Conservation (phyloP, 331 rosid species). For the Acacia pycnantha region DNA sequence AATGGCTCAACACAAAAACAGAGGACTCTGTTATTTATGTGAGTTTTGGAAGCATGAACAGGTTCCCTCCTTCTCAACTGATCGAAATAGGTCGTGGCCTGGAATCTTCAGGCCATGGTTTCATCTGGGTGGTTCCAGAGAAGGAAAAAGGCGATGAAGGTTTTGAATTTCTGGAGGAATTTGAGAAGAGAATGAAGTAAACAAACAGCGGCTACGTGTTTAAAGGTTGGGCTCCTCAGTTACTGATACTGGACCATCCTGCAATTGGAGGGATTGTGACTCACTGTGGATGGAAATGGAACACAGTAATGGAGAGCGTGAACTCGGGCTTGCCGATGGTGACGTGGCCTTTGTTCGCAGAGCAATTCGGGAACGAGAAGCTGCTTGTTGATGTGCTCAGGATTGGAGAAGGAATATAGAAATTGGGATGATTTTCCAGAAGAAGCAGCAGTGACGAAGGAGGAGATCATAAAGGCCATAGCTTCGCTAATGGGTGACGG, state of each 20-base stretch:
- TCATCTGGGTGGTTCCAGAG: not conserved
- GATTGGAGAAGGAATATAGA: slow-evolving; percentile 29
- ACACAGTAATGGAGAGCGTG: not conserved
- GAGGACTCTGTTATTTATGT: not conserved
- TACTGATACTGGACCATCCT: not conserved
- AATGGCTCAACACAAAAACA: not conserved
- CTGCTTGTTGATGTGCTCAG: not conserved
- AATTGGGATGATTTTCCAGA: slow-evolving; percentile 34
- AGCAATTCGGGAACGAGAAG: not conserved
- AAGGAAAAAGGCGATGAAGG: not conserved
- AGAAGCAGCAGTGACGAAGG: not conserved
- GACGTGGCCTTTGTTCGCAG: not conserved
- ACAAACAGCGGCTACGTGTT: not conserved
- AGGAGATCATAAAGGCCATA: slow-evolving; percentile 23
- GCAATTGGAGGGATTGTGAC: not conserved
- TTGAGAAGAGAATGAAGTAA: not conserved
- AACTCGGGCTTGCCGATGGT: not conserved
- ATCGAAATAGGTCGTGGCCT: not conserved
- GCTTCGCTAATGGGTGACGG: slow-evolving; percentile 20
- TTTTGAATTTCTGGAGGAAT: not conserved
- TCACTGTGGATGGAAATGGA: not conserved
- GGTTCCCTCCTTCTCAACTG: not conserved
- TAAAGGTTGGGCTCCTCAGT: not conserved
- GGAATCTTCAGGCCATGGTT: not conserved
- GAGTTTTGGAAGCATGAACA: not conserved